Base-by-base conservation (phyloP, 225 moss, liverwort and hornwort genomes). In the Sphagnum contortum region DNA sequence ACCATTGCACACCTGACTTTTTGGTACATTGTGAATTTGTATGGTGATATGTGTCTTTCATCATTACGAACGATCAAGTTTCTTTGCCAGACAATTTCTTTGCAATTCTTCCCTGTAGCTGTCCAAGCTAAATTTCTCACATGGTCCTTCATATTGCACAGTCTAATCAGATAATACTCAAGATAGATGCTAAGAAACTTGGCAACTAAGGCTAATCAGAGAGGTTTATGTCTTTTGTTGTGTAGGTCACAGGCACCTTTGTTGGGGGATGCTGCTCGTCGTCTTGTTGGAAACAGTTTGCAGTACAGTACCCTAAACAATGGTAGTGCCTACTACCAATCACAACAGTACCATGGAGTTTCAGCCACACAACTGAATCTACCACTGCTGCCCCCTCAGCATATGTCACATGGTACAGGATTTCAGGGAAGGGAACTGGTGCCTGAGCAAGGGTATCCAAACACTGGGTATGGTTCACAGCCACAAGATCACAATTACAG, bases 191-290 rank as follows among this genome's bases (percentile, higher is more conserved):
- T 3, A 2, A 6, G 12, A 66, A 11, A 55, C 44, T 6, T 46
- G 54, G 8, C 69, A 69, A 64, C 56, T 61, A 13, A 65, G 57
- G 59, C 29, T 29, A 29, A 29, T 29, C 1, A 53, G 11, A n/a
- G 68, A 61, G 68, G 49, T 10, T 14, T 70, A 74, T 55, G 60
- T 73, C 53, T 59, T 75, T 54, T 77, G 71, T 45, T 75, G 71
- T 58, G 68, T 70, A 60, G 77, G 68, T 53, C 70, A 77, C 11
- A 64, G 80, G 83, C 70, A 80, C 83, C 50, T 70, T 80, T 9
- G 73, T 60, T 84, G 44, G 83, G 83, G 55, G 72, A 72, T 63
- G 80, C 80, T 53, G 80, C 83, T 12, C 83, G 75, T 68, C 77
- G 83, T 59, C 66, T 84, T 47, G 73, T 84, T 56, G 51, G 45